Evolutionary conservation across 2,329 filamentous ascomycete species (phyloP).

Genomic region (Phaeophleospora eucalypticola): DNA sequence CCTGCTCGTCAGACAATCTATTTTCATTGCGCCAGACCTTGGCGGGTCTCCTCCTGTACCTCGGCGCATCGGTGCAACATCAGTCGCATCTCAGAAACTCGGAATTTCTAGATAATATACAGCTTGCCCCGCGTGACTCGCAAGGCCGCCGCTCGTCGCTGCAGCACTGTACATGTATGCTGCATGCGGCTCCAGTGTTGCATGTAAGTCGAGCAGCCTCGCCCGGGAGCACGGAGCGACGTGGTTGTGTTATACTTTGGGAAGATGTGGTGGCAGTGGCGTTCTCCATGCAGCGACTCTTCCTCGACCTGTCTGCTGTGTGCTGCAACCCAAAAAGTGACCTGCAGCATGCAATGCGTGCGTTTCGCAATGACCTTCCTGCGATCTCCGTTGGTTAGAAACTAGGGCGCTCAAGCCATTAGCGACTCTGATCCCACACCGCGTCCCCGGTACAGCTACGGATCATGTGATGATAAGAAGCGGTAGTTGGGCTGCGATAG

Average conservation of each 20-base stretch:
- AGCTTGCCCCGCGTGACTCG: background rate
- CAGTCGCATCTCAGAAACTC: no score
- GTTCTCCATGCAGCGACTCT: no score
- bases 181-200: background rate
- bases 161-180: background rate
- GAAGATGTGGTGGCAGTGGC: no score
- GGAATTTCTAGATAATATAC: no score
- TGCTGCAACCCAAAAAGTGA: background rate
- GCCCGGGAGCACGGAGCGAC: no score
- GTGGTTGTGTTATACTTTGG: no score
- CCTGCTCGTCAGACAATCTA: no score
- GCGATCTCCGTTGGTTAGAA: background rate
- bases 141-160: background rate
- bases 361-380: constrained; percentile 3
- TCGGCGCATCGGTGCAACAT: no score
- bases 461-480: constrained; percentile 9
- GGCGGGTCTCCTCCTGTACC: no score
- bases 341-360: background rate
- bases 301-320: no score
- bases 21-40: no score
- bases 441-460: constrained; percentile 4
- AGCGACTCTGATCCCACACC: constrained; percentile 1
- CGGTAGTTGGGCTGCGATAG: constrained; percentile 6
- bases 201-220: background rate
- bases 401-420: background rate